Conservation (phyloP, 441 rosid species). For the Pelargonium australe region DNA sequence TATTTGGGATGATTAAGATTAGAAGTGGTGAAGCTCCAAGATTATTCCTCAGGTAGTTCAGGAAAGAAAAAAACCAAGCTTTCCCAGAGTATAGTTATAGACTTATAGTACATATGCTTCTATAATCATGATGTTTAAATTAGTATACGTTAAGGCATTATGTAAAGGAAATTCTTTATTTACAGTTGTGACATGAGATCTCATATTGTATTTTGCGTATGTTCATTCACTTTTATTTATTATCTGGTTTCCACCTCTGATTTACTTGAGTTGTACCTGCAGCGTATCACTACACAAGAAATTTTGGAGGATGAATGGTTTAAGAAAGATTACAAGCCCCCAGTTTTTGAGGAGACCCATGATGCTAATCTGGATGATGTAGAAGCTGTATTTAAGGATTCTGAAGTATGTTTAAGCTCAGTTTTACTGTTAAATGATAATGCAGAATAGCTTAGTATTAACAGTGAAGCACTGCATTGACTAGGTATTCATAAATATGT, state of each 20-base stretch:
- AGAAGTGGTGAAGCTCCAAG: too few species aligned
- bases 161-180: not conserved
- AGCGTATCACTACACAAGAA: constrained; percentile 76
- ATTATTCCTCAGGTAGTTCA: too few species aligned
- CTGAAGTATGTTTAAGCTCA: constrained; percentile 17
- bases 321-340: constrained; percentile 65
- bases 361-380: constrained; percentile 75
- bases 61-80: too few species aligned
- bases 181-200: not conserved
- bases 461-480: not conserved
- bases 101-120: too few species aligned
- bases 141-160: too few species aligned
- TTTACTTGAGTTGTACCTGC: constrained; percentile 21
- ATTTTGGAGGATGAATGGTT: constrained; percentile 90
- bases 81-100: too few species aligned
- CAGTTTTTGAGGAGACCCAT: constrained; percentile 67
- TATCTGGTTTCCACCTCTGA: constrained; percentile 7
- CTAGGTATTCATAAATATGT: not conserved
- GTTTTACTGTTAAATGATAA: not conserved
- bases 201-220: not conserved
- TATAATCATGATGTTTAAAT: not conserved
- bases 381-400: constrained; percentile 46
- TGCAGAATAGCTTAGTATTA: not conserved
- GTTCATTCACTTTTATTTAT: constrained; percentile 4
- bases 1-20: too few species aligned